A percentile compares a stretch with the other conserved stretches of the same genome.
Conservation (phyloP, 768 basidiomycete genomes). For the Scleroderma citrinum region DNA sequence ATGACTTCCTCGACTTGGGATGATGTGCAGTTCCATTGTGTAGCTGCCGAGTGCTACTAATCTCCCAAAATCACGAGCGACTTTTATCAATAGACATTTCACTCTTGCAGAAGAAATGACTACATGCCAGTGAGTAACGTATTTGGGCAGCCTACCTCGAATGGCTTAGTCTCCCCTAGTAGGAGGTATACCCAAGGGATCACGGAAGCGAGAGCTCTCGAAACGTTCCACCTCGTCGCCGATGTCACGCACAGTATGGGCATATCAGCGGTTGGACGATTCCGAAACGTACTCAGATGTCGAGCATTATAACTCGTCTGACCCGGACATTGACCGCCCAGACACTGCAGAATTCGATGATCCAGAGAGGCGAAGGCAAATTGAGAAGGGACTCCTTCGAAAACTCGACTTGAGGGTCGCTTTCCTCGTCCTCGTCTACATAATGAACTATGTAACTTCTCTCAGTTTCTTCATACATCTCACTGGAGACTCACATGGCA, state of each 20-base stretch:
- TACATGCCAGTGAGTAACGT: too few relatives aligned
- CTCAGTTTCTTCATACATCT: not conserved
- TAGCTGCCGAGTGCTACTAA: too few relatives aligned
- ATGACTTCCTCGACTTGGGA: too few relatives aligned
- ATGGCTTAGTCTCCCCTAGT: too few relatives aligned
- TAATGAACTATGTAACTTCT: conserved; percentile 40
- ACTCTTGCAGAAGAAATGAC: too few relatives aligned
- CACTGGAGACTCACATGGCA: not conserved
- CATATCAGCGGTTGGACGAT: not conserved
- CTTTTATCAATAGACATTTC: too few relatives aligned
- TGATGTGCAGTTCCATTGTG: too few relatives aligned
- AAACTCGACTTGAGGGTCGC: conserved; percentile 40
- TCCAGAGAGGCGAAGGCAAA: conserved; percentile 26
- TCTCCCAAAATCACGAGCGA: too few relatives aligned
- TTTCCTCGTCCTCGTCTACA: conserved; percentile 41
- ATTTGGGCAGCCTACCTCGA: too few relatives aligned
- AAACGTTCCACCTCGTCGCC: not conserved
- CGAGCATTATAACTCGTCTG: not conserved
- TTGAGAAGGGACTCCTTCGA: conserved; percentile 38
- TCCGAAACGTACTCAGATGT: not conserved
- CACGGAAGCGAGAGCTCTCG: too few relatives aligned
- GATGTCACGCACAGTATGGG: not conserved
- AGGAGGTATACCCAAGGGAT: too few relatives aligned
- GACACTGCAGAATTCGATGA: conserved; percentile 34
- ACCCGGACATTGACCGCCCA: conserved; percentile 6